A percentile compares a stretch with the other conserved stretches of the same genome.
phyloP scores from a whole-genome alignment of 2,329 filamentous ascomycete species.

The Alternaria viburni region DNA sequence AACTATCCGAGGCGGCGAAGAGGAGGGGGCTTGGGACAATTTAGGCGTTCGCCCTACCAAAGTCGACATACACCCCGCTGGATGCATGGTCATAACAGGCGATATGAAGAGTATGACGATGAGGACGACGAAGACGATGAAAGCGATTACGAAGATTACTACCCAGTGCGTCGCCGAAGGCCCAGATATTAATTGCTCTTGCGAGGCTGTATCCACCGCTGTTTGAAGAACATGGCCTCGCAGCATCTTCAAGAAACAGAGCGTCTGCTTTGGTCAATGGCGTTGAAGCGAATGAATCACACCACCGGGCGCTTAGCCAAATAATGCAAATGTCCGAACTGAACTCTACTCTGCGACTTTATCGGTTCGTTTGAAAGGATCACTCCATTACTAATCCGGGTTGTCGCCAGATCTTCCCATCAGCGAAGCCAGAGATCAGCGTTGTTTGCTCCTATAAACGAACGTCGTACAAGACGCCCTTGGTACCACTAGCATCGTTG shows the following conservation, averaged over 20 bases:
- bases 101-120: constrained; percentile 20
- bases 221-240: neutral
- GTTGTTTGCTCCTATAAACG: neutral
- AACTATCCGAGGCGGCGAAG: neutral
- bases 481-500: neutral
- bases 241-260: neutral
- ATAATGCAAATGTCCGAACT: neutral
- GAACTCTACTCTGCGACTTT: neutral
- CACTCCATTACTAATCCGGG: neutral
- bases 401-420: neutral
- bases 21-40: neutral
- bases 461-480: neutral
- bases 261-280: neutral
- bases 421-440: neutral
- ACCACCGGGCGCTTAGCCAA: neutral
- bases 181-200: neutral
- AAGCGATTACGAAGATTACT: neutral
- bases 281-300: neutral
- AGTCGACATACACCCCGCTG: neutral
- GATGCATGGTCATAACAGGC: constrained; percentile 4
- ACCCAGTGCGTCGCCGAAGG: neutral
- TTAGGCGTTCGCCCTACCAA: neutral
- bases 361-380: neutral
- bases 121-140: constrained; percentile 11
- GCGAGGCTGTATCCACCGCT: neutral